Evolutionary conservation across 2,329 filamentous ascomycete genomes (phyloP), one percentile per base, ranked within the genome.

Genomic region (Teratosphaeria nubilosa): DNA sequence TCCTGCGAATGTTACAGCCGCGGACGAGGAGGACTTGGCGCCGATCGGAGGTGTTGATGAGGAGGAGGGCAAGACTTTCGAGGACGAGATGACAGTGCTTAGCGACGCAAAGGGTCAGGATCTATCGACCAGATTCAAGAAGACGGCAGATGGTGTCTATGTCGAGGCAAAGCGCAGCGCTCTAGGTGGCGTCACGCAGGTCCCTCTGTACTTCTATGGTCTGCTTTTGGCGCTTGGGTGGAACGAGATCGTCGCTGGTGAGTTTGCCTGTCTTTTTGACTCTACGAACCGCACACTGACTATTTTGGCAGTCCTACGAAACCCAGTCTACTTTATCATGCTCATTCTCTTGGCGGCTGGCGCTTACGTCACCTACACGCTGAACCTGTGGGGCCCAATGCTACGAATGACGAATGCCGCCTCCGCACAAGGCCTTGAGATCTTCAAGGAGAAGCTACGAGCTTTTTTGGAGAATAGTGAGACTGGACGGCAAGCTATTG

Each of bases 111-210:
- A 96, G 76, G 84, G 89, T 60, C 89, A 95, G 70, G 91, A 99
- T 71, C 82, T 99, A 30, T 90, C 91, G 10, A 87, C 95, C 14
- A 83, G 94, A 57, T 99, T 99, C 82, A 97, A 96, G 81, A 97
- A 97, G 81, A 94, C 90, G 37, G 94, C 94, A 1, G 94, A 99
- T 71, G 94, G 91, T 7, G 92, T 99, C 3, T 99, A 96, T 68
- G 91, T 99, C 50, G 94, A 99, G 77, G 94, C 94, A 54, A 99
- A 99, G 81, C 85, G 94, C 59, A 91, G 92, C 71, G 94, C 94
- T 50, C 95, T 99, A 70, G 94, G 94, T 57, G 91, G 92, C 58
- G 89, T 99, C 67, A 89, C 91, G 4, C 91, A 96, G 74, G 86
- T 99, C 54, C 94, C 94, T 5, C 76, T 95, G 61, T 97, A 96